These are phyloP conservation scores for Aureobasidium sp. DNA, from an alignment of 2,329 filamentous ascomycete genomes.

Conservation along the genomic window DNA sequence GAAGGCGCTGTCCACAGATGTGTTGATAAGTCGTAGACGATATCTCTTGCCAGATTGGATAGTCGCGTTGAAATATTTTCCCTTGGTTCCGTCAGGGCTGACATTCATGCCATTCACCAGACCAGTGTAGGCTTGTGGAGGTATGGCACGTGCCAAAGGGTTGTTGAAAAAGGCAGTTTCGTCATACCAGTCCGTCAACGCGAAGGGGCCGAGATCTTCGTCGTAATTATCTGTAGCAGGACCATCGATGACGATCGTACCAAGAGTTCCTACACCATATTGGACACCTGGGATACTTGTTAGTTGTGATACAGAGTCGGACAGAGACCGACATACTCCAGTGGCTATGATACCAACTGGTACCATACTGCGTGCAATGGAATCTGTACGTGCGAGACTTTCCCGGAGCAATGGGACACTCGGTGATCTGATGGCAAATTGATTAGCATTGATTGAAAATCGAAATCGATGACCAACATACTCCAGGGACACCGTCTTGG, in stretches of 20 bases:
- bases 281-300: constrained; percentile 12
- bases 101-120: constrained; percentile 31
- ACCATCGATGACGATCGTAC: constrained; percentile 35
- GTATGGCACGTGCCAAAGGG: constrained; percentile 16
- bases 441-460: neutral
- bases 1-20: constrained; percentile 32
- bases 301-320: constrained; percentile 19
- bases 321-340: constrained; percentile 21
- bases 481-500: constrained; percentile 49
- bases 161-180: constrained; percentile 3
- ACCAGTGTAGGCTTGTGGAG: constrained; percentile 29
- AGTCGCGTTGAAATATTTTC: constrained; percentile 22
- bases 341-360: constrained; percentile 33
- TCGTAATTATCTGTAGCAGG: constrained; percentile 35
- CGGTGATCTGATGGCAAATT: constrained; percentile 24
- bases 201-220: constrained; percentile 28
- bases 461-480: neutral
- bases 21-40: constrained; percentile 39
- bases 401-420: constrained; percentile 59
- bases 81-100: constrained; percentile 20
- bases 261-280: constrained; percentile 31
- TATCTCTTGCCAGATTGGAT: constrained; percentile 37
- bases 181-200: constrained; percentile 16
- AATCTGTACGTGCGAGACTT: constrained; percentile 37
- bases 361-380: constrained; percentile 22